Evolutionary conservation across 2,329 filamentous ascomycete genomes (phyloP), one percentile per base, ranked within the genome.

Genomic region (Colletotrichum lupini): DNA sequence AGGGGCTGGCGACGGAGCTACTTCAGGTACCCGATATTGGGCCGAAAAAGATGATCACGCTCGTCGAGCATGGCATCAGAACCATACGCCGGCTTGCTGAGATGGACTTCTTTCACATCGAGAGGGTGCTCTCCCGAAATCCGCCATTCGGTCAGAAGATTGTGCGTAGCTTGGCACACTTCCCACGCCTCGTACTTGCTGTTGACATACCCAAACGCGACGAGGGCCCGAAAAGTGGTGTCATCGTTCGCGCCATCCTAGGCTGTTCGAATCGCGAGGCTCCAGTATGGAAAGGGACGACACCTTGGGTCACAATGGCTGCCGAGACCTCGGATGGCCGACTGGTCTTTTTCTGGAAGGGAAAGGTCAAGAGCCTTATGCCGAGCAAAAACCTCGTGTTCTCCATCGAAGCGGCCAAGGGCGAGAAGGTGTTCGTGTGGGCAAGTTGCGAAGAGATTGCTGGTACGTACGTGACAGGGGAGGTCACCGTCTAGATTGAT

Each of bases 391-490:
- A 85, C 7, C 77, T 86, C 28, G 88, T 92, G 93, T 75, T 88
- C 83, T 24, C 78, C 0, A 88, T 91, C 1, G 83, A 88, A 0
- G 79, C 95, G 24, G 87, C 81, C 1, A 83, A 83, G 5, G 80
- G 85, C 0, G 87, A 89, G 22, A 89, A 92, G 69, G 83, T 87
- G 3, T 88, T 97, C 42, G 87, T 87, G 28, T 94, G 91, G 73
- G 90, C 95, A 61, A 93, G 94, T 81, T 98, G 95, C 76, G 96
- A 98, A 82, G 92, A 95, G 56, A 93, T 98, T 77, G 94, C 92
- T 3, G 91, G 91, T 1, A 92, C 90, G 0, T 80, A 84, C 37
- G 79, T 87, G 16, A 72, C 73, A 59, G 65, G 16, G 4, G 68
- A 68, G 24, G 65, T 72, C 9, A 32, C 28, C 4, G 65, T 72